Evolutionary conservation across 2,329 filamentous ascomycete genomes (phyloP), one percentile per base, ranked within the genome.

Genomic region (Exophiala oligosperma): DNA sequence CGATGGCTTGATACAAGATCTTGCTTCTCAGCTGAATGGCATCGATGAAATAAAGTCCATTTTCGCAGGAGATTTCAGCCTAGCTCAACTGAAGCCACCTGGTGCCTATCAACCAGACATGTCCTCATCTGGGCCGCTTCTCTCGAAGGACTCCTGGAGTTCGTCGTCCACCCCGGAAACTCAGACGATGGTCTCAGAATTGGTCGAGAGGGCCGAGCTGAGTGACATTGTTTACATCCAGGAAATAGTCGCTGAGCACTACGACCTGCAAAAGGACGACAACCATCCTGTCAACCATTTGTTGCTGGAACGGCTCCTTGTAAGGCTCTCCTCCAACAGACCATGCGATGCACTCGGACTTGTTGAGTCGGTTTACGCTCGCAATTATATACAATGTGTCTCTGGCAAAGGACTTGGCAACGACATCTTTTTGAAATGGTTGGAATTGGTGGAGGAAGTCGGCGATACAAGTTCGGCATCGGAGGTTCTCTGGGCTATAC

Each of bases 341-440:
- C 54, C 59, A 32, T n/a, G 26, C 1, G 58, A 62, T 28, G 62
- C 56, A 9, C 44, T 60, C 21, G 24, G 35, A 17, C 54, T 65
- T 6, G 46, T 65, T 9, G 59, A 60, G 26, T 26, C 29, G 9
- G 43, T 64, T n/a, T 49, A 64, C 35, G 53, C 49, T n/a, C 64
- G 63, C 50, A 41, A 49, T 3, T 60, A 54, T 28, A 57, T 57
- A 26, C 56, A 59, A 46, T 57, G 50, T 14, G 12, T 21, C 3
- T 14, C 43, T 9, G 61, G 63, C 2, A 49, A 50, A 23, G 56
- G 54, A 1, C 61, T 64, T 17, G 57, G 61, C 41, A 54, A 56
- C 23, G 49, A 55, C 7, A 8, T 65, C 21, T 64, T 63, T 40
- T 41, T 40, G 6, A 49, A 52, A n/a, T 65, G 63, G 63, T 50